Evolutionary conservation across 139 green algal genomes (phyloP).

Genomic region (Chlamydomonas applanata): DNA sequence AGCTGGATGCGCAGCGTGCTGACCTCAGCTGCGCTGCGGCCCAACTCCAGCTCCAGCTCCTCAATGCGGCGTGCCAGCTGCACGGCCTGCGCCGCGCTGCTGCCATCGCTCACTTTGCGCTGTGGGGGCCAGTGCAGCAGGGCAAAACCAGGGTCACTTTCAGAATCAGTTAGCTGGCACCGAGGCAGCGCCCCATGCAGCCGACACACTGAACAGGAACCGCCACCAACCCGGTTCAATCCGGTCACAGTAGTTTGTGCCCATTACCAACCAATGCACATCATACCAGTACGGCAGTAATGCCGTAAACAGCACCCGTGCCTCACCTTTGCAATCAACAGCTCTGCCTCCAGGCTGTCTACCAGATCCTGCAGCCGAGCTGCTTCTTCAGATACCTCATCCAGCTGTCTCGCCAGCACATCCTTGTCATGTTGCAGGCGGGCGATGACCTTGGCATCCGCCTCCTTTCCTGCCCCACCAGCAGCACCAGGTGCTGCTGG

Average conservation of each 20-base stretch:
- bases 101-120: too few relatives aligned
- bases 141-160: too few relatives aligned
- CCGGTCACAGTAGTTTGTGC: too few relatives aligned
- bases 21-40: too few relatives aligned
- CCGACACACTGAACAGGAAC: not conserved
- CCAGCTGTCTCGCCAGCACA: conserved; percentile 28
- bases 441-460: not conserved
- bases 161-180: not conserved
- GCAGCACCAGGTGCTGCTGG: not conserved
- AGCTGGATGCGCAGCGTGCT: too few relatives aligned
- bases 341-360: conserved; percentile 29
- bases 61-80: too few relatives aligned
- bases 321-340: conserved; percentile 1
- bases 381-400: conserved; percentile 34
- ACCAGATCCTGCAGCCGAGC: conserved; percentile 33
- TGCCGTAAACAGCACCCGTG: not conserved
- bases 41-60: too few relatives aligned
- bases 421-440: conserved; percentile 23
- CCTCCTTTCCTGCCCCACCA: not conserved
- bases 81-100: too few relatives aligned
- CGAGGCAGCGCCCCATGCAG: not conserved
- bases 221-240: not conserved
- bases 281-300: not conserved
- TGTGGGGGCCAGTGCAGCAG: too few relatives aligned
- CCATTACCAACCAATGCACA: too few relatives aligned